Evolutionary conservation across 2,329 filamentous ascomycete species (phyloP), one percentile per base, ranked within the genome.

Genomic region (Fusarium burgessii): DNA sequence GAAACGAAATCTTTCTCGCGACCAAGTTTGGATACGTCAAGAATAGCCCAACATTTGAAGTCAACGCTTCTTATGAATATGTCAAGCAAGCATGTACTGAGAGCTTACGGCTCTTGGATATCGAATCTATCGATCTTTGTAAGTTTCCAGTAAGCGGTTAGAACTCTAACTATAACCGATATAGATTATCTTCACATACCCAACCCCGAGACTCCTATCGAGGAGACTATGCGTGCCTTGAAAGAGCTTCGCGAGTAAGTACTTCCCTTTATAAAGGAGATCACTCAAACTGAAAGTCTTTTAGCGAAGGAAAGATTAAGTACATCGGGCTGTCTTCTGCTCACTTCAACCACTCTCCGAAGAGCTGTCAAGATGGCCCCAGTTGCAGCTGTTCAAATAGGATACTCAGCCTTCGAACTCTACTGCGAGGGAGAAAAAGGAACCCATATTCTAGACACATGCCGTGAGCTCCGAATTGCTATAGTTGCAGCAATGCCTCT

Each of bases 401-500:
- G 89, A 73, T 88, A 87, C 77, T 84, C 79, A 11, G 83, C 84
- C 0, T 90, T 86, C 72, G 76, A 82, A 5, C 82, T 91, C 35
- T 86, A 89, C 41, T 88, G 92, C 66, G 90, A 93, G 74, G 84
- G 82, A 13, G 18, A 43, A 5, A 77, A 80, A 0, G 61, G 60
- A 1, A 84, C 83, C 2, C 76, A 83, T 27, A 78, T 91, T 3
- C 80, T 91, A 3, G 78, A 82, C 32, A 88, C 88, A 0, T 86
- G 84, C 63, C 83, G 85, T n/a, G 87, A 90, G 74, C 84, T 91
- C 5, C 89, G 88, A 3, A 80, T 89, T 5, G 80, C 87, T 1
- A 79, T 88, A 9, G 83, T 92, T 4, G 85, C 87, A 4, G 90
- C 89, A 78, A 85, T 84, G 18, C 89, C 89, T 4, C 83, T 92